These are phyloP conservation scores for Capsicum chinense DNA, from an alignment of 257 asterid genomes.

Conservation along the genomic window DNA sequence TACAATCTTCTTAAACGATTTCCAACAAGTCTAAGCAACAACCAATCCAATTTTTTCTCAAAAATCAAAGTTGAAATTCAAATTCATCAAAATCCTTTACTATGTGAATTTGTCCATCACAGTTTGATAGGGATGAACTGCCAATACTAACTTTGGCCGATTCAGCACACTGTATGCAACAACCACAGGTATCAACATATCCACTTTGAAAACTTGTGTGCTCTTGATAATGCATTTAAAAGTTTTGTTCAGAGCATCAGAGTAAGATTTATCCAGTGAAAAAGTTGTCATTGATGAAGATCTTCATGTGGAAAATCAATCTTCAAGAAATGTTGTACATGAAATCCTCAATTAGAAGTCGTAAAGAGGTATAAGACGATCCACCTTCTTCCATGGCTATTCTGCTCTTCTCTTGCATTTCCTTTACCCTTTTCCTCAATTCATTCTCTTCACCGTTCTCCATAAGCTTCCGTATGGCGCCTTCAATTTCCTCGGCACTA, in stretches of 20 bases:
- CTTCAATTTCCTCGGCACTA: conserved; percentile 23
- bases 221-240: neutral
- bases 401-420: conserved; percentile 25
- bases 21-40: too few species aligned
- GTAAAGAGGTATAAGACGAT: conserved; percentile 18
- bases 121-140: neutral
- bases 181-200: neutral
- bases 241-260: neutral
- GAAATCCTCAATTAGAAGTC: neutral
- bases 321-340: conserved; percentile 4
- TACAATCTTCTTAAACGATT: too few species aligned
- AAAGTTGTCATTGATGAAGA: neutral
- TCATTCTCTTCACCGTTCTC: neutral
- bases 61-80: too few species aligned
- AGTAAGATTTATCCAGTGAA: neutral
- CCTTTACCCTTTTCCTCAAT: neutral
- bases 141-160: neutral
- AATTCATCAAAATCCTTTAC: too few species aligned
- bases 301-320: neutral
- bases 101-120: neutral
- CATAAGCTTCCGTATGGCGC: conserved; percentile 20
- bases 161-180: neutral
- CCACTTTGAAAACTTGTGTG: neutral
- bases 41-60: neutral
- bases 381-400: conserved; percentile 21